Conservation (phyloP, 139 green algal genomes). For the Pseudopediastrum boryanum region DNA sequence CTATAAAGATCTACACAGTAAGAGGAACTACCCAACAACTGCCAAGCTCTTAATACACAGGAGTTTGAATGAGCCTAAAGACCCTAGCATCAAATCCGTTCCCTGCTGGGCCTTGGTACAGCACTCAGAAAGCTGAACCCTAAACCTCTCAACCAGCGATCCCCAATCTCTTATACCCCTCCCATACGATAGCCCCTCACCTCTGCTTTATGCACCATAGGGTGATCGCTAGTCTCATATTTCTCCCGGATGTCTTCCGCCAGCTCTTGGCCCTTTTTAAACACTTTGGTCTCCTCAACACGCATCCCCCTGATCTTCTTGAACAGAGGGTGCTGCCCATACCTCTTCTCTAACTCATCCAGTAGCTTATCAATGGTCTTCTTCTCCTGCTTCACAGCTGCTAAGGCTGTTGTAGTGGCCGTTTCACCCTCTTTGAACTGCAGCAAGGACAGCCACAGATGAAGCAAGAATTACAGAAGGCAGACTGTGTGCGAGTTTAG, state of each 20-base stretch:
- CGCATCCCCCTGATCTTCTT: conserved; percentile 21
- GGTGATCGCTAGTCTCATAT: conserved; percentile 93
- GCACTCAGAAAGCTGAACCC: too few species aligned
- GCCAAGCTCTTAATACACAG: too few species aligned
- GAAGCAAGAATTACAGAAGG: conserved; percentile 12
- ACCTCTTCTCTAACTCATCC: not conserved
- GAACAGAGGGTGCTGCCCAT: conserved; percentile 39
- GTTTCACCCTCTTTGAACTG: not conserved
- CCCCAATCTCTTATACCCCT: too few species aligned
- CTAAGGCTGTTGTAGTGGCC: conserved; percentile 30
- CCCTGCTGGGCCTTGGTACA: too few species aligned
- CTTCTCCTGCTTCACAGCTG: conserved; percentile 46
- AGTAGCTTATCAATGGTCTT: conserved; percentile 43
- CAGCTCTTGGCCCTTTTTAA: conserved; percentile 71
- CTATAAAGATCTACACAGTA: too few species aligned
- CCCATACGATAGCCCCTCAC: too few species aligned
- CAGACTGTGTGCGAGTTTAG: too few species aligned
- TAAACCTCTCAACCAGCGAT: too few species aligned
- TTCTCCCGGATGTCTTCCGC: conserved; percentile 85
- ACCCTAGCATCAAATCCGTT: too few species aligned
- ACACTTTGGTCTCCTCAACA: conserved; percentile 41
- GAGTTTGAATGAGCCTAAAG: too few species aligned
- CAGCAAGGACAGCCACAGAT: not conserved
- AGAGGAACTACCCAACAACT: too few species aligned
- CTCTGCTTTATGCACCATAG: conserved; percentile 91